Percentiles rank a stretch among this genome's conserved stretches.
These are phyloP conservation scores for Bauhinia variegata DNA, from an alignment of 306 rosid species.

Conservation along the genomic window DNA sequence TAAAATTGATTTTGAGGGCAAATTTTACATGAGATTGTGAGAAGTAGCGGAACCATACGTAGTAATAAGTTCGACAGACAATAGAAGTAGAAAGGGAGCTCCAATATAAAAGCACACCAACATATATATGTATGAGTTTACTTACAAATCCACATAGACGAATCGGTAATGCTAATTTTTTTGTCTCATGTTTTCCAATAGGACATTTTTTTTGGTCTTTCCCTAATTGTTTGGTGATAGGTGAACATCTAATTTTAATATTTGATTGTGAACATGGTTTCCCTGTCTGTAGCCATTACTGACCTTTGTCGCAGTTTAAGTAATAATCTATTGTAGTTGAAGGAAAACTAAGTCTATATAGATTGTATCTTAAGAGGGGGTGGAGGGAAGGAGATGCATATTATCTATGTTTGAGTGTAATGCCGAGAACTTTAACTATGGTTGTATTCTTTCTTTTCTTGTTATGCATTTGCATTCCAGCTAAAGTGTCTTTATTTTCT, in stretches of 20 bases:
- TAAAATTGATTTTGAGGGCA: not conserved
- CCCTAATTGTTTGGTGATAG: constrained; percentile 8
- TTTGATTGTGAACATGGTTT: constrained; percentile 21
- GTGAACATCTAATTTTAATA: constrained; percentile 8
- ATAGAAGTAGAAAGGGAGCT: not conserved
- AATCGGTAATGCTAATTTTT: constrained; percentile 2
- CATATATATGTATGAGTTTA: not conserved
- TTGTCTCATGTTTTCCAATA: not conserved
- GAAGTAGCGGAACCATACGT: not conserved
- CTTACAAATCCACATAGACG: not conserved
- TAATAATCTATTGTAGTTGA: not conserved
- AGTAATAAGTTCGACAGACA: not conserved
- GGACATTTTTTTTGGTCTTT: constrained; percentile 4
- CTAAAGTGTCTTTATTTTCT: constrained; percentile 17
- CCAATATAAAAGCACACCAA: not conserved
- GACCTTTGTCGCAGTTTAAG: not conserved
- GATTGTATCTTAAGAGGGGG: not conserved
- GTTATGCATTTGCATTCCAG: not conserved
- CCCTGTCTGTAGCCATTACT: constrained; percentile 11
- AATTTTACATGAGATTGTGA: constrained; percentile 5
- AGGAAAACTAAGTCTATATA: not conserved
- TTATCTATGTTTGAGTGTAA: not conserved
- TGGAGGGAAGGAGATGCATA: not conserved
- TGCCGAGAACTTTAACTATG: not conserved
- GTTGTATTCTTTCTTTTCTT: not conserved